Evolutionary conservation across 2,329 filamentous ascomycete species (phyloP).

Genomic region (Colletotrichum filicis): DNA sequence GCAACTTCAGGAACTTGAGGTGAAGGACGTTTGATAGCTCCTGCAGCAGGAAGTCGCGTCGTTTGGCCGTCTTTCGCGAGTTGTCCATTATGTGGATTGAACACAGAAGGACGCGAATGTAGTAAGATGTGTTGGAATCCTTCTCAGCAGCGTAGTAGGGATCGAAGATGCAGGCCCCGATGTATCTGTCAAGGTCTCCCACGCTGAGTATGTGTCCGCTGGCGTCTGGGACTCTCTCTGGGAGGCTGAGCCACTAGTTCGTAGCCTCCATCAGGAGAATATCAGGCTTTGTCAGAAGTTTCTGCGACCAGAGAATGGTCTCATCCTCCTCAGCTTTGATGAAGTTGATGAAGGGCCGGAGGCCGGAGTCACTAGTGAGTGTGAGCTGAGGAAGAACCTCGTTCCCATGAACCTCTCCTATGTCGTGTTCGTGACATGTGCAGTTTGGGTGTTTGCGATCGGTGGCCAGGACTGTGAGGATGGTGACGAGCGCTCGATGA

Average conservation of each 20-base stretch:
- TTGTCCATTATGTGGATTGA: constrained; percentile 43
- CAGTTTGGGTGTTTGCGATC: background rate
- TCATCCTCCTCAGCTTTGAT: background rate
- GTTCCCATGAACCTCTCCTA: background rate
- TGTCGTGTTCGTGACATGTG: background rate
- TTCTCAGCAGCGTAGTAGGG: constrained; percentile 48
- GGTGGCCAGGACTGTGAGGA: background rate
- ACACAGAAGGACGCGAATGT: constrained; percentile 49
- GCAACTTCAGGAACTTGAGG: constrained; percentile 52
- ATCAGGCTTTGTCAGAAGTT: background rate
- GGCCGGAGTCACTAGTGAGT: background rate
- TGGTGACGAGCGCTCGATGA: background rate
- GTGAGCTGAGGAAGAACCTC: background rate
- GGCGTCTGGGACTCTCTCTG: constrained; percentile 56
- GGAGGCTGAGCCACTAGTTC: constrained; percentile 49
- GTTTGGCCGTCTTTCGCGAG: constrained; percentile 35
- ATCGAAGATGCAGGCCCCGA: constrained; percentile 55
- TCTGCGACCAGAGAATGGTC: background rate
- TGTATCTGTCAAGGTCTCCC: constrained; percentile 50
- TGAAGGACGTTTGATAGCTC: constrained; percentile 58
- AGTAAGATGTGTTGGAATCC: constrained; percentile 52
- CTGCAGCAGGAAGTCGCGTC: constrained; percentile 50
- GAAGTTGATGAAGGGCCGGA: background rate
- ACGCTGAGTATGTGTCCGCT: constrained; percentile 51
- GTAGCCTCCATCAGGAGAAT: background rate